These are phyloP conservation scores for Akebia trifoliata DNA, from an alignment of 164 flowering plant genomes.

Conservation along the genomic window DNA sequence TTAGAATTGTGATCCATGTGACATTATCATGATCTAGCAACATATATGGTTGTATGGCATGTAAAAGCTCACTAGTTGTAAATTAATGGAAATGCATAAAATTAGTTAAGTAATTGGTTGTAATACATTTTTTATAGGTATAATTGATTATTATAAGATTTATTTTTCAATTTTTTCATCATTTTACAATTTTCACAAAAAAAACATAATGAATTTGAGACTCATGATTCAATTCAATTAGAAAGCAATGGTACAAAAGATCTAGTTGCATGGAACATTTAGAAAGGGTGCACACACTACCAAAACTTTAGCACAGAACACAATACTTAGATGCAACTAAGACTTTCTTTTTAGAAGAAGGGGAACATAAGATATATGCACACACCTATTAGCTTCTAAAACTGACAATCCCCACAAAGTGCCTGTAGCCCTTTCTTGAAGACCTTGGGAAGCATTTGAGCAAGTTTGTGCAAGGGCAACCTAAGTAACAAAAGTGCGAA, in stretches of 20 bases:
- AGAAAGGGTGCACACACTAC: neutral
- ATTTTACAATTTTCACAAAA: no score
- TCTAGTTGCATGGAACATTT: conserved; percentile 2
- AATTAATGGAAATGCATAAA: no score
- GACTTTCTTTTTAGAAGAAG: neutral
- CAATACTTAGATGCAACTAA: neutral
- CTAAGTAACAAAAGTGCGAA: conserved; percentile 35
- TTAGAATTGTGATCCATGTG: no score
- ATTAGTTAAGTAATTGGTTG: no score
- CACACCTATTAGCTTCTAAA: conserved; percentile 91
- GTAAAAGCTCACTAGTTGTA: no score
- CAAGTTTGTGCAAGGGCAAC: conserved; percentile 93
- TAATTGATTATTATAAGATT: no score
- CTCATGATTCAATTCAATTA: no score
- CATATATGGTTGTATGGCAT: no score
- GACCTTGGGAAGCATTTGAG: conserved; percentile 83
- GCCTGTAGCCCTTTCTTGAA: conserved; percentile 99
- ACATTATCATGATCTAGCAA: no score
- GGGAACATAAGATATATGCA: neutral
- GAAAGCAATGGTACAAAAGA: neutral
- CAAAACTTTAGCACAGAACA: neutral
- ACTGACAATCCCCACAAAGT: conserved; percentile 99
- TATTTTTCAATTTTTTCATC: no score
- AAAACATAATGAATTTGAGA: no score
- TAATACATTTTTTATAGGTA: no score